phyloP scores from a whole-genome alignment of 495 filamentous ascomycete species.

The Barbatosphaeria neglecta region DNA sequence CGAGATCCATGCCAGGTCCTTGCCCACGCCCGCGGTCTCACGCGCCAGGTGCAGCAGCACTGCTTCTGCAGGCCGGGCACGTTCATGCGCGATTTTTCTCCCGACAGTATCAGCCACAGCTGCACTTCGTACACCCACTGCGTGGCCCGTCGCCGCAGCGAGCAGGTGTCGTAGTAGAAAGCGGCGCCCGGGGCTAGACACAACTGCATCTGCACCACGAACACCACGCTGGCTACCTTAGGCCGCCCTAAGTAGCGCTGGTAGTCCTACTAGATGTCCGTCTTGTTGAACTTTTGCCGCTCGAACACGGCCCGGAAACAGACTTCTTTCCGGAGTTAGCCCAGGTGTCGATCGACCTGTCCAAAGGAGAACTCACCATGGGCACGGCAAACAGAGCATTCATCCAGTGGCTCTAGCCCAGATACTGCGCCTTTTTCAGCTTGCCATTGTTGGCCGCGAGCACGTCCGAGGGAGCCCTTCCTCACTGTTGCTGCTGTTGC shows the following conservation, averaged over 20 bases:
- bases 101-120: conserved; percentile 46
- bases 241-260: conserved; percentile 28
- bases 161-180: conserved; percentile 38
- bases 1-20: conserved; percentile 47
- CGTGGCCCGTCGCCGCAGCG: conserved; percentile 38
- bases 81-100: conserved; percentile 41
- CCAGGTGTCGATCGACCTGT: background rate
- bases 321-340: conserved; percentile 23
- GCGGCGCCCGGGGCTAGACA: conserved; percentile 51
- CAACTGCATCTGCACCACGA: conserved; percentile 49
- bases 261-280: conserved; percentile 32
- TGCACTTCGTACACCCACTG: conserved; percentile 55
- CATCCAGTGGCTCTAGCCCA: conserved; percentile 46
- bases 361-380: background rate
- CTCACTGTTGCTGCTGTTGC: background rate
- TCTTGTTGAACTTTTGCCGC: conserved; percentile 22
- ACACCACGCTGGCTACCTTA: conserved; percentile 16
- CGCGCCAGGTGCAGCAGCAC: conserved; percentile 50
- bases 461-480: background rate
- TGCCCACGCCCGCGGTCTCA: conserved; percentile 41
- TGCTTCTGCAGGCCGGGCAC: conserved; percentile 45
- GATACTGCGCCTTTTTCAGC: conserved; percentile 33
- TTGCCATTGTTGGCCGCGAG: background rate
- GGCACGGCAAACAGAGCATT: conserved; percentile 17
- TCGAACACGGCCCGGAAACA: conserved; percentile 26